phyloP scores from a whole-genome alignment of 2,329 filamentous ascomycete genomes.

The Sclerotinia subarctica region DNA sequence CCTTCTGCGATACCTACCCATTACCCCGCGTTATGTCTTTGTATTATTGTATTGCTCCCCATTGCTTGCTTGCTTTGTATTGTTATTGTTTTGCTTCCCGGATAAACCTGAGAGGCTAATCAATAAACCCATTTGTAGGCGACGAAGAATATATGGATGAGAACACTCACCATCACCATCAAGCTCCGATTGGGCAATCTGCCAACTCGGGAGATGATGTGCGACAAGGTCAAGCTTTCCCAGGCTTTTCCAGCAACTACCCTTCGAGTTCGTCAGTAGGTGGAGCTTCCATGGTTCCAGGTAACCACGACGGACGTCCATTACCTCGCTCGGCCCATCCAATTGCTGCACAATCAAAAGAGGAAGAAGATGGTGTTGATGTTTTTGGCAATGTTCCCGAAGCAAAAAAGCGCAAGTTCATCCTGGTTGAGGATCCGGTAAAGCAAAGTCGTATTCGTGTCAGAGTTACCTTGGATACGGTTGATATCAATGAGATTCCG shows the following conservation, averaged over 20 bases:
- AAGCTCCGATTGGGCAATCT: slow-evolving; percentile 54
- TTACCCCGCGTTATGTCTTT: slow-evolving; percentile 34
- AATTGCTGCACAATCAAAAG: slow-evolving; percentile 37
- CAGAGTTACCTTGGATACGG: slow-evolving; percentile 86
- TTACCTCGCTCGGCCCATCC: slow-evolving; percentile 44
- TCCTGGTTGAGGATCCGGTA: slow-evolving; percentile 86
- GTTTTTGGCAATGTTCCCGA: slow-evolving; percentile 88
- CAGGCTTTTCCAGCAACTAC: slow-evolving; percentile 63
- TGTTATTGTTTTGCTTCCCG: slow-evolving; percentile 31
- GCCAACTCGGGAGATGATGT: slow-evolving; percentile 59
- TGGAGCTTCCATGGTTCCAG: slow-evolving; percentile 59
- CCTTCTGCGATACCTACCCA: slow-evolving; percentile 32
- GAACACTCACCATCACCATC: slow-evolving; percentile 65
- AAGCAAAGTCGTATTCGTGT: slow-evolving; percentile 80
- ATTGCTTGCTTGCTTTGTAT: slow-evolving; percentile 23
- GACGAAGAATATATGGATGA: slow-evolving; percentile 62
- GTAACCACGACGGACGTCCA: slow-evolving; percentile 47
- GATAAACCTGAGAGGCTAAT: slow-evolving; percentile 38
- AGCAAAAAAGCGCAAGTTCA: slow-evolving; percentile 92
- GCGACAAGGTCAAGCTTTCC: slow-evolving; percentile 72
- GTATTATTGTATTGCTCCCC: slow-evolving; percentile 32
- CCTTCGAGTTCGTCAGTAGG: slow-evolving; percentile 55
- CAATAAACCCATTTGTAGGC: slow-evolving; percentile 44
- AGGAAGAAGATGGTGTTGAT: slow-evolving; percentile 55
- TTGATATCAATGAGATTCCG: slow-evolving; percentile 93